Evolutionary conservation across 164 flowering plant species (phyloP).

Genomic region (Dillenia turbinata): DNA sequence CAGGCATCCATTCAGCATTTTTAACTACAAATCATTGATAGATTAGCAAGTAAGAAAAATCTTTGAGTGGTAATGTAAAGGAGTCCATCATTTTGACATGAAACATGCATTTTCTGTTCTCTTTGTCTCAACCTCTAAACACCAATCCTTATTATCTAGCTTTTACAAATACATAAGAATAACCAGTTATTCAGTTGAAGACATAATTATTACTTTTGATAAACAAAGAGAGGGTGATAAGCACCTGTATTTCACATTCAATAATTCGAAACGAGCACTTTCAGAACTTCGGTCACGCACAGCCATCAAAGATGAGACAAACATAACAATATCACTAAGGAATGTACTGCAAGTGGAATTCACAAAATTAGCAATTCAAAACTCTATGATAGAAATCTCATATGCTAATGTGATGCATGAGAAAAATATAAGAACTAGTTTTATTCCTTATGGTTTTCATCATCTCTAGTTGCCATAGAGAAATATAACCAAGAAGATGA

Average conservation of each 20-base stretch:
- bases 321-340: constrained; percentile 76
- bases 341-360: constrained; percentile 64
- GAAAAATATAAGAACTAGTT: background rate
- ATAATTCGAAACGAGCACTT: constrained; percentile 79
- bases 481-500: background rate
- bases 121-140: no score
- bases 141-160: no score
- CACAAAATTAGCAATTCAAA: constrained; percentile 5
- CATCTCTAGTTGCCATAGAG: background rate
- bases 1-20: no score
- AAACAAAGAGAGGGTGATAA: background rate
- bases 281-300: constrained; percentile 73
- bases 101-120: no score
- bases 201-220: background rate
- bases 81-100: no score
- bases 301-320: constrained; percentile 79
- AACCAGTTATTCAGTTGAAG: background rate
- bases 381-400: background rate
- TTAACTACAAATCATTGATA: no score
- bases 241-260: constrained; percentile 76
- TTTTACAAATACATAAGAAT: no score
- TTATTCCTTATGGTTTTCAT: background rate
- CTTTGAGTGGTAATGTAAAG: no score
- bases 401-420: background rate
- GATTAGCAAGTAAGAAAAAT: no score